phyloP scores from a whole-genome alignment of 768 basidiomycete genomes.

The Imleria badia region DNA sequence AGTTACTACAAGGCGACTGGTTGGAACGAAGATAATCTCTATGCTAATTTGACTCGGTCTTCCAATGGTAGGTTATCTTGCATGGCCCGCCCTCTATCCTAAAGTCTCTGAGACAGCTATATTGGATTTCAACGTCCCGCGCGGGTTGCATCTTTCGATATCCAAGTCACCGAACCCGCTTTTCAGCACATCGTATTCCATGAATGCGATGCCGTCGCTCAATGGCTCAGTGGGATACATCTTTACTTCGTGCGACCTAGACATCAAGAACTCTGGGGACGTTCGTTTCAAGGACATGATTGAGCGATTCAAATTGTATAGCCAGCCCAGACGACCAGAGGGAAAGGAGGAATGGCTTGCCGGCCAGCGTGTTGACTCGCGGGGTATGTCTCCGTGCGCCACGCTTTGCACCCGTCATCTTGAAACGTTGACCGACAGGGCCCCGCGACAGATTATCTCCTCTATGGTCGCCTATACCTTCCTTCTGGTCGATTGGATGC shows the following conservation, averaged over 20 bases:
- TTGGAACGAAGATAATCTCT: constrained; percentile 97
- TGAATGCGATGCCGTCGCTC: constrained; percentile 90
- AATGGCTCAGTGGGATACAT: constrained; percentile 94
- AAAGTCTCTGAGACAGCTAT: constrained; percentile 53
- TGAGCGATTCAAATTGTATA: constrained; percentile 83
- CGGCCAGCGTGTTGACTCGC: constrained; percentile 72
- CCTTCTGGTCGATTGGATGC: constrained; percentile 89
- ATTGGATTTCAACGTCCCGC: constrained; percentile 87
- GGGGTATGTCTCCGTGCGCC: constrained; percentile 51
- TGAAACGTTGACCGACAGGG: constrained; percentile 23
- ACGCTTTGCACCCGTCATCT: neutral
- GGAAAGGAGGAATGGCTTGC: constrained; percentile 78
- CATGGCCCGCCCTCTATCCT: constrained; percentile 4
- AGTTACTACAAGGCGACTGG: constrained; percentile 90
- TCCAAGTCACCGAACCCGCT: constrained; percentile 87
- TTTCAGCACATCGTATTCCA: constrained; percentile 89
- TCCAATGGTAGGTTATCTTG: constrained; percentile 64
- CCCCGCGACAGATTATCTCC: constrained; percentile 70
- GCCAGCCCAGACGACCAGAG: constrained; percentile 78
- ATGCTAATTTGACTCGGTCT: constrained; percentile 84
- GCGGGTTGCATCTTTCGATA: constrained; percentile 73
- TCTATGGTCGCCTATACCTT: constrained; percentile 90
- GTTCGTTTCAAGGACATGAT: constrained; percentile 87
- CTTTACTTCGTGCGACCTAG: constrained; percentile 83
- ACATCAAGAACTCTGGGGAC: constrained; percentile 64